Evolutionary conservation across 2,329 filamentous ascomycete species (phyloP).

Genomic region (Allantophomopsis lycopodina): DNA sequence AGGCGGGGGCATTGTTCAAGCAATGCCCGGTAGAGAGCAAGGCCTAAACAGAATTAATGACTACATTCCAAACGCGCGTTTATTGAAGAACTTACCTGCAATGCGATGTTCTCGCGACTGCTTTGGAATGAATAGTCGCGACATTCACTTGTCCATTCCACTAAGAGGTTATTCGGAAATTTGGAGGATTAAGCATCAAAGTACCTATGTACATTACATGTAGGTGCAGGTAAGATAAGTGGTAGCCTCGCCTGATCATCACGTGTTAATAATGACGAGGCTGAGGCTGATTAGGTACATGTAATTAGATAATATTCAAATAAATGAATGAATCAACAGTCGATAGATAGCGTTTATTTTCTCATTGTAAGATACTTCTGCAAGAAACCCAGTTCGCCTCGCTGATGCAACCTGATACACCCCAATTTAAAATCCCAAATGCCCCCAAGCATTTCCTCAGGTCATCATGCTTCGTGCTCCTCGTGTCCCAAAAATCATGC

Average conservation of each 20-base stretch:
- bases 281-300: no score
- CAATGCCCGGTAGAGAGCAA: constrained; percentile 61
- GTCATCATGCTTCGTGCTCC: neutral
- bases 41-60: constrained; percentile 26
- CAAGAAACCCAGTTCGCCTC: constrained; percentile 16
- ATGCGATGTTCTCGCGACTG: constrained; percentile 33
- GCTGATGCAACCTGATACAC: constrained; percentile 15
- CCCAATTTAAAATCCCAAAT: constrained; percentile 5
- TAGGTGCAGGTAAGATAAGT: no score
- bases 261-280: no score
- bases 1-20: constrained; percentile 41
- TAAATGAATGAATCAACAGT: neutral
- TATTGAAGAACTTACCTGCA: constrained; percentile 25
- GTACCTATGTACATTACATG: no score
- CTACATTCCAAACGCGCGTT: neutral
- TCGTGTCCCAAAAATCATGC: no score
- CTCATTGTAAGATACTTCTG: no score
- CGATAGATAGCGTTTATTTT: no score
- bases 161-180: no score
- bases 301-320: no score
- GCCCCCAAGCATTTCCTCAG: constrained; percentile 4
- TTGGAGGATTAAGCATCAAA: no score
- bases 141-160: constrained; percentile 23
- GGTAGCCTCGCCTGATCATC: no score
- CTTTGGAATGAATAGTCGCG: constrained; percentile 26